Evolutionary conservation across 805 yeast species (phyloP).

Genomic region (Maudiozyma turicensis): DNA sequence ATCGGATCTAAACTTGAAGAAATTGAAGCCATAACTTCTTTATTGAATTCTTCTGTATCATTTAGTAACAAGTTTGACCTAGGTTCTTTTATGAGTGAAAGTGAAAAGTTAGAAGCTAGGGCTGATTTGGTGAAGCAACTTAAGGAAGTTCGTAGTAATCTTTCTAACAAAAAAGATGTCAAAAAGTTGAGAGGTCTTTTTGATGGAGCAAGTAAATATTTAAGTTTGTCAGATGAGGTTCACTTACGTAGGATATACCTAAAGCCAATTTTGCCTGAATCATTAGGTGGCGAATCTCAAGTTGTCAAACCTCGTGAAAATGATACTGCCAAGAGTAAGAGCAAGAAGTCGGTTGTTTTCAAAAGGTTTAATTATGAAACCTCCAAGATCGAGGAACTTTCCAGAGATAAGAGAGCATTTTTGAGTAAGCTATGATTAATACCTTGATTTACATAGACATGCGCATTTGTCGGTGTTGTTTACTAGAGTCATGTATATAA

Average conservation of each 20-base stretch:
- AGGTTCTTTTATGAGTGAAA: constrained; percentile 17
- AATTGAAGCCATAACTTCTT: constrained; percentile 8
- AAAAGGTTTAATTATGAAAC: constrained; percentile 54
- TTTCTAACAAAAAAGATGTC: constrained; percentile 23
- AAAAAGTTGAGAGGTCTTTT: constrained; percentile 37
- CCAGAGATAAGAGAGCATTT: constrained; percentile 47
- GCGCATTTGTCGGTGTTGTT: neutral
- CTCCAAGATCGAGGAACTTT: constrained; percentile 42
- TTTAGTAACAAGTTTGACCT: constrained; percentile 23
- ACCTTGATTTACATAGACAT: neutral
- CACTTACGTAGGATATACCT: constrained; percentile 41
- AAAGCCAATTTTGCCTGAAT: constrained; percentile 47
- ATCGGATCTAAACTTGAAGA: constrained; percentile 13
- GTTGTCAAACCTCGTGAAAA: constrained; percentile 8
- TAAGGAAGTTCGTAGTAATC: constrained; percentile 8
- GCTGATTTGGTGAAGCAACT: constrained; percentile 18
- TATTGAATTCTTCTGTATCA: constrained; percentile 14
- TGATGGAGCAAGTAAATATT: constrained; percentile 21
- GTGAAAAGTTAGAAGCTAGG: constrained; percentile 25
- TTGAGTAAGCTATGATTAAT: constrained; percentile 14
- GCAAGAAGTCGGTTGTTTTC: constrained; percentile 27
- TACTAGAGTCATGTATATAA: neutral
- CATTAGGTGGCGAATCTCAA: neutral
- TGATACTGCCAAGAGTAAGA: constrained; percentile 35
- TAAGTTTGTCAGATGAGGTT: constrained; percentile 26